A percentile compares a stretch with the other conserved stretches of the same genome.
Conservation (phyloP, 441 rosid genomes). For the Rhodomyrtus psidioides region DNA sequence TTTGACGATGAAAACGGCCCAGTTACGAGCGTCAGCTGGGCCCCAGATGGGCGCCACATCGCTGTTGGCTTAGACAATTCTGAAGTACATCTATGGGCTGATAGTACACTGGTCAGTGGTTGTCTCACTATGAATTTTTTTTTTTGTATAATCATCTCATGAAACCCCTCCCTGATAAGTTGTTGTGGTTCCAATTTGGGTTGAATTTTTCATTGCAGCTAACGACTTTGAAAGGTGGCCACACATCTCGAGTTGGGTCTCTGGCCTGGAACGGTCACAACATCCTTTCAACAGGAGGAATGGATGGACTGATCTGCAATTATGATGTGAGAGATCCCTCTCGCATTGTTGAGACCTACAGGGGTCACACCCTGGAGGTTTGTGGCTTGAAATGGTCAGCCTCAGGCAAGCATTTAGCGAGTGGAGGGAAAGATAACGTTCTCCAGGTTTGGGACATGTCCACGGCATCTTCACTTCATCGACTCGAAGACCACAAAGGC, state of each 20-base stretch:
- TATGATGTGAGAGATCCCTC: conserved; percentile 23
- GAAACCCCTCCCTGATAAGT: neutral
- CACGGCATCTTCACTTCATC: conserved; percentile 27
- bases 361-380: conserved; percentile 35
- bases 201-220: conserved; percentile 13
- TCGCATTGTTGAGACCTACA: conserved; percentile 26
- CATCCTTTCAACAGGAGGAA: conserved; percentile 40
- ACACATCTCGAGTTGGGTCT: conserved; percentile 27
- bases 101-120: conserved; percentile 27
- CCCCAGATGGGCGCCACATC: conserved; percentile 59
- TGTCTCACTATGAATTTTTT: neutral
- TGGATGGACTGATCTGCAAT: conserved; percentile 34
- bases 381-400: conserved; percentile 40
- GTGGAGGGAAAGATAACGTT: conserved; percentile 33
- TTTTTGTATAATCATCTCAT: neutral
- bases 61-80: conserved; percentile 68
- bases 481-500: conserved; percentile 32
- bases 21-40: conserved; percentile 73
- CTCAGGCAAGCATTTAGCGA: conserved; percentile 33
- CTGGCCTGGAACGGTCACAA: conserved; percentile 40
- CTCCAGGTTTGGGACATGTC: conserved; percentile 35
- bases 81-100: conserved; percentile 51
- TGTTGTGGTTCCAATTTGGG: neutral
- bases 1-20: conserved; percentile 55
- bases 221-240: conserved; percentile 33